Percentiles rank a stretch among this genome's conserved stretches.
Evolutionary conservation across 23 red algal species (phyloP).

Genomic region (Gracilaria gracilis): DNA sequence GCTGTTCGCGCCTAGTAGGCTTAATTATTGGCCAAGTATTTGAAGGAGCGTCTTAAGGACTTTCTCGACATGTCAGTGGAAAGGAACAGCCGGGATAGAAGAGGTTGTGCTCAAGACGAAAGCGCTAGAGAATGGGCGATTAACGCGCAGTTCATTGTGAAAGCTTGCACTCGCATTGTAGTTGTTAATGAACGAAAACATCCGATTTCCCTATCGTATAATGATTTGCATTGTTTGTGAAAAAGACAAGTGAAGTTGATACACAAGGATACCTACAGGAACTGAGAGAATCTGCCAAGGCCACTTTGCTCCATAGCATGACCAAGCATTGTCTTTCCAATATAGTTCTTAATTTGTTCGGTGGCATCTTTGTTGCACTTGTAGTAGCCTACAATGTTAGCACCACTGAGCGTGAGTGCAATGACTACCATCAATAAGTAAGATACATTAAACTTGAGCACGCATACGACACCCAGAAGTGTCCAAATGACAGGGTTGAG

Average conservation of each 20-base stretch:
- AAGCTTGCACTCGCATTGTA: neutral
- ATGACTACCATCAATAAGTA: conserved; percentile 90
- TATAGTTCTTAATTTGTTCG: conserved; percentile 78
- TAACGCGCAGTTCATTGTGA: neutral
- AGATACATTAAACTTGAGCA: conserved; percentile 93
- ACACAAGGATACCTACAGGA: neutral
- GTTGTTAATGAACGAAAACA: neutral
- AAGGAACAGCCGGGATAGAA: neutral
- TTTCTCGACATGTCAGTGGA: neutral
- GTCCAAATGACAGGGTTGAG: conserved; percentile 84
- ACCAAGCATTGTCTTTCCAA: conserved; percentile 80
- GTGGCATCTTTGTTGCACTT: conserved; percentile 93
- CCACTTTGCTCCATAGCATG: conserved; percentile 72
- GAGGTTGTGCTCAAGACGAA: neutral
- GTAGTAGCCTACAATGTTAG: conserved; percentile 90
- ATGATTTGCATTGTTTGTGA: neutral
- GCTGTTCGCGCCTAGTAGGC: neutral
- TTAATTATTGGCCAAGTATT: neutral
- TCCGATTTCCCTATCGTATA: neutral
- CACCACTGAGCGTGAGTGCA: conserved; percentile 81
- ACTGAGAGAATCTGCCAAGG: conserved; percentile 40
- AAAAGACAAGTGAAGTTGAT: neutral
- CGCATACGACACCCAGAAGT: conserved; percentile 89
- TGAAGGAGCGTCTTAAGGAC: neutral
- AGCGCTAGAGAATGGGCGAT: neutral